phyloP scores from a whole-genome alignment of 2,329 filamentous ascomycete genomes.

The Colletotrichum abscissum region DNA sequence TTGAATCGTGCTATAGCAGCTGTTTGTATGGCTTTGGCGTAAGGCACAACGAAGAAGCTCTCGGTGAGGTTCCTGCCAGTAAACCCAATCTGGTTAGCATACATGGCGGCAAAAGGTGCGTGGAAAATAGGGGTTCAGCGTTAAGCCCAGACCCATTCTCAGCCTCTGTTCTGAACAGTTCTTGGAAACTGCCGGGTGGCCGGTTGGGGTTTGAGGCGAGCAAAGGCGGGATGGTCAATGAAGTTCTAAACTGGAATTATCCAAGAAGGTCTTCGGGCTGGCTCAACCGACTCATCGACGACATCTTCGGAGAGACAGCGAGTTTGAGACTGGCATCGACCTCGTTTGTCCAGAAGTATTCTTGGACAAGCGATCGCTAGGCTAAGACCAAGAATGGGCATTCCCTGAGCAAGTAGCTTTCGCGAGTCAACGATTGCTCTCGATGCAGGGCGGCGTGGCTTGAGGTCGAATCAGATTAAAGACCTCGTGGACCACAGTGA shows the following conservation, averaged over 20 bases:
- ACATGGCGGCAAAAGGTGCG: neutral
- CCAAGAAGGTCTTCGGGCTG: neutral
- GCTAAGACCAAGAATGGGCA: conserved; percentile 6
- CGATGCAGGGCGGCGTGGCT: conserved; percentile 18
- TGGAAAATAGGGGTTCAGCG: conserved; percentile 7
- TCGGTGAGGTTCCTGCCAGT: neutral
- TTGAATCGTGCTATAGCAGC: neutral
- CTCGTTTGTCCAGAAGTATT: conserved; percentile 8
- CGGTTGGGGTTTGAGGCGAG: neutral
- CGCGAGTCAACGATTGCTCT: conserved; percentile 20
- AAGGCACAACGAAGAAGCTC: conserved; percentile 9
- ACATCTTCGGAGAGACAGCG: conserved; percentile 4
- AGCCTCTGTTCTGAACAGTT: neutral
- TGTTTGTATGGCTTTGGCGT: neutral
- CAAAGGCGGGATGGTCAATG: conserved; percentile 10
- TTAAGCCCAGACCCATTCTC: neutral
- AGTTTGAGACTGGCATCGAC: conserved; percentile 22
- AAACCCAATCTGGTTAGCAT: conserved; percentile 20
- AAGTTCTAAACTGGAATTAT: conserved; percentile 23
- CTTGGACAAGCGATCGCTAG: neutral
- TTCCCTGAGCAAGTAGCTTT: conserved; percentile 1
- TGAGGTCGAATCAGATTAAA: conserved; percentile 18
- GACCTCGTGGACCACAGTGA: conserved; percentile 16
- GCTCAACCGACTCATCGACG: neutral
- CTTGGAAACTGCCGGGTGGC: neutral